A percentile compares a stretch with the other conserved stretches of the same genome.
Conservation (phyloP, 2,329 filamentous ascomycete species). For the Xylaria sp. region DNA sequence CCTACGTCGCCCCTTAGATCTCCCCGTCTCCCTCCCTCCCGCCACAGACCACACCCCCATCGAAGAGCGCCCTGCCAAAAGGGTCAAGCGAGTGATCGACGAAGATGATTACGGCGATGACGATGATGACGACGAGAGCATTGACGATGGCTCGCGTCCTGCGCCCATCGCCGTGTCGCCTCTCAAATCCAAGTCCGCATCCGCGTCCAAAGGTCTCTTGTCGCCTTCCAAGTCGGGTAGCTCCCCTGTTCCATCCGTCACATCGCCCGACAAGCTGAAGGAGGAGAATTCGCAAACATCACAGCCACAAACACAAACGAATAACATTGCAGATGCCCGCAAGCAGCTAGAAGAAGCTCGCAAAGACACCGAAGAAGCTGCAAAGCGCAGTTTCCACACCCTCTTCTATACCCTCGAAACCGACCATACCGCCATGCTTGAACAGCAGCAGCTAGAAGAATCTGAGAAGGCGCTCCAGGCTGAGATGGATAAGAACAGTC, state of each 20-base stretch:
- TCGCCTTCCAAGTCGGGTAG: conserved; percentile 78
- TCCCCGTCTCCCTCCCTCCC: conserved; percentile 59
- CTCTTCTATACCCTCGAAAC: conserved; percentile 96
- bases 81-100: conserved; percentile 80
- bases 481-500: conserved; percentile 81
- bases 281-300: conserved; percentile 57
- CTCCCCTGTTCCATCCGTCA: conserved; percentile 71
- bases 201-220: conserved; percentile 67
- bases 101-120: conserved; percentile 90
- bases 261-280: conserved; percentile 69
- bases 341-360: conserved; percentile 94
- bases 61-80: conserved; percentile 74
- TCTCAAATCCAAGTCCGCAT: conserved; percentile 60
- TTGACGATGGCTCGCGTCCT: conserved; percentile 27
- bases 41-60: conserved; percentile 69
- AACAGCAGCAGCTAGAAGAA: conserved; percentile 96
- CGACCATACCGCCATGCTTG: conserved; percentile 94
- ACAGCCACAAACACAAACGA: conserved; percentile 59
- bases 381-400: conserved; percentile 89
- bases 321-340: conserved; percentile 86
- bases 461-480: conserved; percentile 96
- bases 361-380: conserved; percentile 88
- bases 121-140: conserved; percentile 74
- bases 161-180: conserved; percentile 57
- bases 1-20: conserved; percentile 58